Percentiles rank a stretch among this genome's conserved stretches.
Conservation (phyloP, 495 filamentous ascomycete species). For the Talaromyces stipitatus region DNA sequence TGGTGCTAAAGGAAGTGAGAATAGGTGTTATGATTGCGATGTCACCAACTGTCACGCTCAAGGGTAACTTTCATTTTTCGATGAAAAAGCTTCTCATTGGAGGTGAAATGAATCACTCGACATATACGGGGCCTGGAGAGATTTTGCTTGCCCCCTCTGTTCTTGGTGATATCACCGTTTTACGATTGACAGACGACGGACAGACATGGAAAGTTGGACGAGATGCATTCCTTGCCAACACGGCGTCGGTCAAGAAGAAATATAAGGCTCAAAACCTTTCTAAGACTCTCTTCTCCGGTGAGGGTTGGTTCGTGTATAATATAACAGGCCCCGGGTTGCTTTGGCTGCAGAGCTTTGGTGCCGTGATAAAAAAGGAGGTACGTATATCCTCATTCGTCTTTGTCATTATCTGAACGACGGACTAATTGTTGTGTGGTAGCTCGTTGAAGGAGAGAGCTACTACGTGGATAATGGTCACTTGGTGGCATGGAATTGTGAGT, state of each 20-base stretch:
- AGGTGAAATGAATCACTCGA: slow-evolving; percentile 71
- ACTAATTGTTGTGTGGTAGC: slow-evolving; percentile 30
- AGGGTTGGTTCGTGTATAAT: slow-evolving; percentile 87
- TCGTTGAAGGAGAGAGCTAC: slow-evolving; percentile 72
- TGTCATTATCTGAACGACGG: background rate
- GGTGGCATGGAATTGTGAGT: slow-evolving; percentile 96
- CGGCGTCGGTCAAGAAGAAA: slow-evolving; percentile 71
- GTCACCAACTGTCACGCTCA: slow-evolving; percentile 78
- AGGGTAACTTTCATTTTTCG: slow-evolving; percentile 71
- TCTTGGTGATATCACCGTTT: slow-evolving; percentile 79
- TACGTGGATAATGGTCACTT: slow-evolving; percentile 93
- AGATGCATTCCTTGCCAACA: slow-evolving; percentile 72
- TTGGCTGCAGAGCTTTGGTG: slow-evolving; percentile 89
- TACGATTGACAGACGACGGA: slow-evolving; percentile 60
- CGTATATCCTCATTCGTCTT: slow-evolving; percentile 21
- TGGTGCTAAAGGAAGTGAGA: background rate
- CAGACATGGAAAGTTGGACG: slow-evolving; percentile 69
- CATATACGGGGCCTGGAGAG: slow-evolving; percentile 87
- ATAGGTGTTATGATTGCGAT: slow-evolving; percentile 87
- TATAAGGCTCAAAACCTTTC: slow-evolving; percentile 81
- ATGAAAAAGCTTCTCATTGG: slow-evolving; percentile 80
- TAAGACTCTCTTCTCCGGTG: slow-evolving; percentile 89
- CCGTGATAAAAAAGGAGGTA: slow-evolving; percentile 93
- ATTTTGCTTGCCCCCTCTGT: slow-evolving; percentile 71
- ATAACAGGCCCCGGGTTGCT: slow-evolving; percentile 70